Base-by-base conservation (phyloP, 345 rosid species). In the Citrus glauca region DNA sequence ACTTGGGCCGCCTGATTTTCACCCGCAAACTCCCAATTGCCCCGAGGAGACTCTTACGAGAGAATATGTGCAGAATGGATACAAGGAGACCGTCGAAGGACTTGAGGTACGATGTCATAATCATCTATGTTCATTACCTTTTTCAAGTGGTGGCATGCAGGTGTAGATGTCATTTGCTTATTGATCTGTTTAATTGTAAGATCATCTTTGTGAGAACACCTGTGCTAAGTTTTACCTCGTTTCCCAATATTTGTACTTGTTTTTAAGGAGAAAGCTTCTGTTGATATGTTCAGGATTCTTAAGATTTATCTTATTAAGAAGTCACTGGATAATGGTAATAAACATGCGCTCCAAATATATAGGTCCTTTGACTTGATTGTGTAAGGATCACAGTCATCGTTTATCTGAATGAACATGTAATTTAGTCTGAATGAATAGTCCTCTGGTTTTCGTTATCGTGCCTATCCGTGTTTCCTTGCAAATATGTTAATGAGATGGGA, bases 1-100 rank as follows among this genome's bases (percentile, higher is more conserved):
- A 83, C 90, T 97, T 72, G 99, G 98, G 72, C 98, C 98, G 9
- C 98, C 99, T 19, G 99, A 97, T 81, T 97, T 85, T 86, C 92
- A 91, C 74, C 99, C 98, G 30, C 99, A 93, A 76, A 88, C 93
- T 72, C 90, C 90, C 69, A 88, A 79, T 86, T 97, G 98, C 73
- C 94, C 98, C 0, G 99, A 97, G 85, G 99, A 97, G 89, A 94
- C 92, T 63, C 87, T 97, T 56, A 91, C 92, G 35, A 87, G 84
- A 77, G 98, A 94, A 70, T 91, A 93, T 87, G 92, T 92, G 72
- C 92, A 81, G 73, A 76, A 48, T 79, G 99, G 99, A 73, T 97
- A 97, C 86, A 94, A 84, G 88, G 99, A 97, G 85, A 91, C 94
- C 59, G 89, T 94, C 85, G 99, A 91, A 83, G 97, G 97, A 71